These are phyloP conservation scores for Penicillium maclennaniae DNA, from an alignment of 495 filamentous ascomycete genomes.

Conservation along the genomic window DNA sequence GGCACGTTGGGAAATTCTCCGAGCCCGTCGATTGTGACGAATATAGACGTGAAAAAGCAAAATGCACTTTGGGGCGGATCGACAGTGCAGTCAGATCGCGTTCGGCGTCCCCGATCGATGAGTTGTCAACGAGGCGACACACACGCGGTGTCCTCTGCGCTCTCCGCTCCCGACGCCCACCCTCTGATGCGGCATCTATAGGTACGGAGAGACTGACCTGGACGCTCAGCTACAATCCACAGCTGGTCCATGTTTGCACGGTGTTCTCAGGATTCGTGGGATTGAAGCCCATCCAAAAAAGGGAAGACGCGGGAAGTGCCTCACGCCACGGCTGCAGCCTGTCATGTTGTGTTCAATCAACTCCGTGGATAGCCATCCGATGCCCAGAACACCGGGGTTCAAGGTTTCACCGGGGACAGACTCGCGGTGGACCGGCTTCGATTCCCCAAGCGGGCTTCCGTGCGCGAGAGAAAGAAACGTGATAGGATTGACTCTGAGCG, in stretches of 20 bases:
- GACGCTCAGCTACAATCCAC: conserved; percentile 9
- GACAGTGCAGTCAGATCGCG: conserved; percentile 17
- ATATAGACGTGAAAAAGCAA: neutral
- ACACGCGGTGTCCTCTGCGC: conserved; percentile 13
- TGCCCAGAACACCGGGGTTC: neutral
- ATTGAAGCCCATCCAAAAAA: neutral
- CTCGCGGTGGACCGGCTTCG: conserved; percentile 11
- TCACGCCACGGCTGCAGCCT: conserved; percentile 4
- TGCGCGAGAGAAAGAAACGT: conserved; percentile 10
- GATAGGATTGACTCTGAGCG: conserved; percentile 17
- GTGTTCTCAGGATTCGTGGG: neutral
- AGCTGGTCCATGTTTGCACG: conserved; percentile 3
- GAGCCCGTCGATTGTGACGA: neutral
- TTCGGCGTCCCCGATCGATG: conserved; percentile 31
- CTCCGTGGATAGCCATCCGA: conserved; percentile 15
- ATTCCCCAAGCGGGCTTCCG: conserved; percentile 16
- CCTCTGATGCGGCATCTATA: neutral
- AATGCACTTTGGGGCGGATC: conserved; percentile 7
- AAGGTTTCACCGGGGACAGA: conserved; percentile 6
- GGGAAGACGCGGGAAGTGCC: conserved; percentile 4
- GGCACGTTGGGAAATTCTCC: conserved; percentile 25
- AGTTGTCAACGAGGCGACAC: conserved; percentile 24
- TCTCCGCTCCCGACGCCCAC: neutral
- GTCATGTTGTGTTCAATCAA: conserved; percentile 12
- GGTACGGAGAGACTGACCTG: neutral